phyloP scores from a whole-genome alignment of 225 moss, liverwort and hornwort genomes.

The Neckera pumila region DNA sequence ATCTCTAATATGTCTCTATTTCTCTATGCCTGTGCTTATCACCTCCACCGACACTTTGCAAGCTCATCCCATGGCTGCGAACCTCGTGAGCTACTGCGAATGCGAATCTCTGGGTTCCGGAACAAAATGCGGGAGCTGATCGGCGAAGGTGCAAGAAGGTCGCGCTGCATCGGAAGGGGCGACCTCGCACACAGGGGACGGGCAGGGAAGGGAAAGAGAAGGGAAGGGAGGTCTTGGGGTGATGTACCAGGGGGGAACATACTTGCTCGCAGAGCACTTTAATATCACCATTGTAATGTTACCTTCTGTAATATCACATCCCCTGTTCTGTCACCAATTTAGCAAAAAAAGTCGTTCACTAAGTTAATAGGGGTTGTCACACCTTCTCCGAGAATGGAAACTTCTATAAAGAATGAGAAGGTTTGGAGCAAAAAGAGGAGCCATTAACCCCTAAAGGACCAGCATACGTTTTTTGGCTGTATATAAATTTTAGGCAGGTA shows the following conservation, averaged over 20 bases:
- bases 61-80: neutral
- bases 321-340: neutral
- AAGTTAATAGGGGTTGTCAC: neutral
- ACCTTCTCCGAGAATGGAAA: too few relatives aligned
- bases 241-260: neutral
- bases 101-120: neutral
- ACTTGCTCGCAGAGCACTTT: neutral
- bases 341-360: neutral
- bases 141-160: neutral
- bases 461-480: too few relatives aligned
- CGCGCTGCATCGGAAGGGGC: slow-evolving; percentile 4
- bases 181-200: neutral
- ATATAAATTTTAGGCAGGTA: too few relatives aligned
- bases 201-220: neutral
- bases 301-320: neutral
- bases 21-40: neutral
- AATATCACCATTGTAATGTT: neutral
- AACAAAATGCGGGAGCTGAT: neutral
- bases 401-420: neutral
- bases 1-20: neutral
- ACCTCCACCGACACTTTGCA: neutral
- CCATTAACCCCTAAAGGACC: too few relatives aligned
- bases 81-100: neutral
- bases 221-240: neutral
- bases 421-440: neutral